Evolutionary conservation across 192 early-diverging fungal genomes (phyloP), one percentile per base, ranked within the genome.

Genomic region (Umbelopsis isabellina): DNA sequence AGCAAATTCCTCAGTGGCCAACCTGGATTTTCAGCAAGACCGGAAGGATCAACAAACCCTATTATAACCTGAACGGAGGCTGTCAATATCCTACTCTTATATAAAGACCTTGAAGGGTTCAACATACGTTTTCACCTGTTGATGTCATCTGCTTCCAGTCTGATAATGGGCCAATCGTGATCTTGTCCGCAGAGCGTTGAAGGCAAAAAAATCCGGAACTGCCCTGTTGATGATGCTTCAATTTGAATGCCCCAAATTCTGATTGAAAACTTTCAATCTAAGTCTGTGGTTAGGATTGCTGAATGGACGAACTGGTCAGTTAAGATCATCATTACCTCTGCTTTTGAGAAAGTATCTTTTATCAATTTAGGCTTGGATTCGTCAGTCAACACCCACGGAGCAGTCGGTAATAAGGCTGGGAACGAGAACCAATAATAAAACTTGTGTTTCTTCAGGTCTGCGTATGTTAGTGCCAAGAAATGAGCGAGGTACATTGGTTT

Each of bases 401-500:
- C 3, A 3, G 16, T 46, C 0, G 92, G 86, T 25, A 90, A 76
- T 15, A 98, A 75, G 0, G 94, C 95, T 1, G 97, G 97, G 75
- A 97, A 97, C 6, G 88, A 92, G 70, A 95, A 95, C 95, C 95
- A 96, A 76, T 95, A 97, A 75, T 91, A 93, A 75, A 94, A 99
- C 72, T 87, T 90, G 85, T 94, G 97, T 76, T 94, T 94, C 75
- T 99, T 99, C 67, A 99, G 74, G 77, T 99, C 96, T 1, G 96
- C 94, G 83, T 95, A 98, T n/a, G 96, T 91, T 16, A 98, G 52
- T 30, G 97, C 73, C 13, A 91, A 65, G 74, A 98, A 97, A 15
- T 78, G 83, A 58, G 84, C 85, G 41, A 99, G 81, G 11, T 91
- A 73, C 27, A 71, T 72, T 1, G 97, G 96, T 27, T 86, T 37